These are phyloP conservation scores for Metschnikowia reukaufii DNA, from an alignment of 805 yeast genomes.

Conservation along the genomic window DNA sequence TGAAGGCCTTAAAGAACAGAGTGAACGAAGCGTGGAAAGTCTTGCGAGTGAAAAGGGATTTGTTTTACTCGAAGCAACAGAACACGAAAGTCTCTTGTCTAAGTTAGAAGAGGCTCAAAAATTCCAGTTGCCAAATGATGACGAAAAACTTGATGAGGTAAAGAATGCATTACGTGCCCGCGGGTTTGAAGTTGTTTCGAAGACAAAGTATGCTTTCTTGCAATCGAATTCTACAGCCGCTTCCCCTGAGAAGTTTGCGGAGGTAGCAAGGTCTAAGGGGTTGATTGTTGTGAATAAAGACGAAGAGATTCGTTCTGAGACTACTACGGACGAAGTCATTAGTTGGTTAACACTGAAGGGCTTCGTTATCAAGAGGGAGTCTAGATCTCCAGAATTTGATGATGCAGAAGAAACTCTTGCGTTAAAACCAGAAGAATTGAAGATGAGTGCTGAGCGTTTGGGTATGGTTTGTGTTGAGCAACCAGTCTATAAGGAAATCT, in stretches of 20 bases:
- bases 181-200: constrained; percentile 12
- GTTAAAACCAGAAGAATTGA: constrained; percentile 10
- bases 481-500: constrained; percentile 1
- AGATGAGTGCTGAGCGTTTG: constrained; percentile 11
- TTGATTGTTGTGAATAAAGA: constrained; percentile 2
- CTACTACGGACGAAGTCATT: constrained; percentile 3
- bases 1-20: constrained; percentile 3
- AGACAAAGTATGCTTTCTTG: constrained; percentile 7
- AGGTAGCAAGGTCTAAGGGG: constrained; percentile 2
- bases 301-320: not conserved
- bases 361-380: not conserved
- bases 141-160: constrained; percentile 6
- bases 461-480: constrained; percentile 13
- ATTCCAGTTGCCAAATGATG: constrained; percentile 3
- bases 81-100: constrained; percentile 5
- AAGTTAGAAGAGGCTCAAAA: constrained; percentile 4
- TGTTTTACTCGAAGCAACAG: constrained; percentile 3
- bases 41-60: constrained; percentile 8
- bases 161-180: constrained; percentile 6
- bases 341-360: constrained; percentile 10
- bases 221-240: not conserved
- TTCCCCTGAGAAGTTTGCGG: constrained; percentile 1
- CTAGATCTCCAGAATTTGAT: not conserved
- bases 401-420: constrained; percentile 13
- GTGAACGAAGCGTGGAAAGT: not conserved